Evolutionary conservation across 2,329 filamentous ascomycete species (phyloP).

Genomic region (Thermochaetoides dissita): DNA sequence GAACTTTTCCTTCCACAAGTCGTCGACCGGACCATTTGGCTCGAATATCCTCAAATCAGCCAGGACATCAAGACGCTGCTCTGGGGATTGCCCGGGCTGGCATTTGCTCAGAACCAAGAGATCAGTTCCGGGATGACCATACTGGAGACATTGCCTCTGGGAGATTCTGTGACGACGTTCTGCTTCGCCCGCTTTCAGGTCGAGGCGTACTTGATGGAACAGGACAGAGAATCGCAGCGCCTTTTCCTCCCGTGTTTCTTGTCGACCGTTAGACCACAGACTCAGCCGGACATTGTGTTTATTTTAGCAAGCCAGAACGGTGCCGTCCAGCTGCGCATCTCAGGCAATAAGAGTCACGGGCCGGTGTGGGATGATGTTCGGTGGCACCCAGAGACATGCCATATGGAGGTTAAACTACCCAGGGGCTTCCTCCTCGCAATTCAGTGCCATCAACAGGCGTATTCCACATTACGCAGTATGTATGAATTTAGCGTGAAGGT

Average conservation of each 20-base stretch:
- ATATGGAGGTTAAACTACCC: constrained; percentile 56
- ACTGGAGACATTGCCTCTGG: constrained; percentile 57
- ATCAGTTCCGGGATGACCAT: constrained; percentile 37
- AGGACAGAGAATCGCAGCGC: constrained; percentile 52
- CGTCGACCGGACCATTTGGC: constrained; percentile 70
- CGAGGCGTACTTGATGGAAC: constrained; percentile 60
- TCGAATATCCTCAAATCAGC: constrained; percentile 60
- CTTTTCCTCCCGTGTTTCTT: constrained; percentile 61
- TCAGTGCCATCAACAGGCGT: constrained; percentile 63
- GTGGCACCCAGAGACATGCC: constrained; percentile 57
- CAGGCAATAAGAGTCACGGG: constrained; percentile 51
- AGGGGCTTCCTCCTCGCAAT: constrained; percentile 62
- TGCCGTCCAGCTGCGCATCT: constrained; percentile 60
- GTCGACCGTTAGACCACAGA: constrained; percentile 57
- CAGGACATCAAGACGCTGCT: constrained; percentile 59
- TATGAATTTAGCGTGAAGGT: constrained; percentile 73
- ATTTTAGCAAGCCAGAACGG: constrained; percentile 69
- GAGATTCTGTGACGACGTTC: constrained; percentile 61
- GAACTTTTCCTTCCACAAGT: constrained; percentile 58
- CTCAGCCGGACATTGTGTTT: constrained; percentile 56
- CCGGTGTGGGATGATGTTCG: constrained; percentile 70
- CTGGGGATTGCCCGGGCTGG: constrained; percentile 40
- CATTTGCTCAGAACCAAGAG: constrained; percentile 33
- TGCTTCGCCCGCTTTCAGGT: constrained; percentile 68
- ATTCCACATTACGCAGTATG: constrained; percentile 64